Evolutionary conservation across 148 eudicot species (phyloP).

Genomic region (Camellia sinensis): DNA sequence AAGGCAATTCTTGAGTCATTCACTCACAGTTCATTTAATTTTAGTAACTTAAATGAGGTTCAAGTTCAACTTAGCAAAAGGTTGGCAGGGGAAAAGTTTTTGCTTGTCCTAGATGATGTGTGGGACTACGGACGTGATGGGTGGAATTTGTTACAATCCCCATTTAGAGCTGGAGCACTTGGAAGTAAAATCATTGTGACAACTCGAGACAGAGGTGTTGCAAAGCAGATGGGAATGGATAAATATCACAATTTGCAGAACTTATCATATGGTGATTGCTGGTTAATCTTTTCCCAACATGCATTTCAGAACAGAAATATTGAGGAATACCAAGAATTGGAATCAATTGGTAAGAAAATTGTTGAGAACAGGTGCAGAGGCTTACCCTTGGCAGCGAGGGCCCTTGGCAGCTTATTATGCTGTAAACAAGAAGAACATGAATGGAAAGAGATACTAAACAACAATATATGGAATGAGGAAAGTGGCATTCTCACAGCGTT

Average conservation of each 20-base stretch:
- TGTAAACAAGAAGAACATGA: slow-evolving; percentile 3
- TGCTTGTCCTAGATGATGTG: slow-evolving; percentile 23
- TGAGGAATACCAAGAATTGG: not conserved
- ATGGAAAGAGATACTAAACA: slow-evolving; percentile 20
- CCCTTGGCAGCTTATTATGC: slow-evolving; percentile 24
- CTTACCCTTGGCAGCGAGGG: slow-evolving; percentile 30
- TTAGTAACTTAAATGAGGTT: not conserved
- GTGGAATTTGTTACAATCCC: not conserved
- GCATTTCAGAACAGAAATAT: not conserved
- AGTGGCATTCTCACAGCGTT: slow-evolving; percentile 21
- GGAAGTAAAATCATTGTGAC: not conserved
- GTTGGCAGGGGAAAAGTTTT: not conserved
- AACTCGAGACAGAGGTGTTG: not conserved
- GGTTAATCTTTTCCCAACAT: not conserved
- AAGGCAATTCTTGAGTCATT: not conserved
- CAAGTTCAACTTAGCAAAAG: not conserved
- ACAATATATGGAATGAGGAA: slow-evolving; percentile 18
- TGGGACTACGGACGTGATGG: slow-evolving; percentile 10
- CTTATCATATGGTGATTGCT: not conserved
- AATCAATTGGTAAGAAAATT: slow-evolving; percentile 8
- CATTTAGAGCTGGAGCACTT: not conserved
- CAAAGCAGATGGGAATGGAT: not conserved
- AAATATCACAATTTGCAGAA: not conserved
- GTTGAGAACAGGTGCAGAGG: slow-evolving; percentile 21
- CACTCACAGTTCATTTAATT: not conserved